A percentile compares a stretch with the other conserved stretches of the same genome.
Conservation (phyloP, 192 early-diverging fungal genomes). For the Coemansia sp. region DNA sequence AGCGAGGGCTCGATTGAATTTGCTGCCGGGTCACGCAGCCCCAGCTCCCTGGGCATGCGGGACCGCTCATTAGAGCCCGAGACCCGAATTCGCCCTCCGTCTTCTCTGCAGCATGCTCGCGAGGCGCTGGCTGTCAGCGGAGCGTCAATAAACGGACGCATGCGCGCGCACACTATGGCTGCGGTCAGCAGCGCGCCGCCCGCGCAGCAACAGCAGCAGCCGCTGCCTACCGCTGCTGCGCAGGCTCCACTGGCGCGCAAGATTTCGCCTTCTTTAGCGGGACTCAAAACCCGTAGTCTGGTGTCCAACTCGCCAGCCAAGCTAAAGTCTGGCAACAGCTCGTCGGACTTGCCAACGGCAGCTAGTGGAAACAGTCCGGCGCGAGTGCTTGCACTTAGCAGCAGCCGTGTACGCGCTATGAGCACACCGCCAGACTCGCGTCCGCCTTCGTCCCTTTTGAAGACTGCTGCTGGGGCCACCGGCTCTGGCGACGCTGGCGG, state of each 20-base stretch:
- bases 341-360: neutral
- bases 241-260: too few species aligned
- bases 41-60: conserved; percentile 16
- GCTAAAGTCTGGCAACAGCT: neutral
- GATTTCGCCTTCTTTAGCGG: conserved; percentile 41
- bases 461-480: neutral
- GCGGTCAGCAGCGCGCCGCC: neutral
- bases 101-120: conserved; percentile 17
- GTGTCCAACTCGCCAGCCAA: conserved; percentile 43
- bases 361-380: neutral
- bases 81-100: conserved; percentile 3
- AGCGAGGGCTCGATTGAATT: conserved; percentile 37
- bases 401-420: conserved; percentile 33
- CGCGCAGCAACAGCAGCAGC: neutral
- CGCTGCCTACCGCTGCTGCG: conserved; percentile 3
- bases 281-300: conserved; percentile 35
- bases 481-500: neutral
- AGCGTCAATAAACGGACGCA: conserved; percentile 39
- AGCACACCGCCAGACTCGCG: conserved; percentile 37
- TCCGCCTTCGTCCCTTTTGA: conserved; percentile 10
- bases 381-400: conserved; percentile 7
- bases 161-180: conserved; percentile 26
- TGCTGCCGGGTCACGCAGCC: conserved; percentile 7
- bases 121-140: conserved; percentile 25
- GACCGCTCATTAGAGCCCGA: conserved; percentile 12